phyloP scores from a whole-genome alignment of 2,329 filamentous ascomycete species.

The Aspergillus sp. region DNA sequence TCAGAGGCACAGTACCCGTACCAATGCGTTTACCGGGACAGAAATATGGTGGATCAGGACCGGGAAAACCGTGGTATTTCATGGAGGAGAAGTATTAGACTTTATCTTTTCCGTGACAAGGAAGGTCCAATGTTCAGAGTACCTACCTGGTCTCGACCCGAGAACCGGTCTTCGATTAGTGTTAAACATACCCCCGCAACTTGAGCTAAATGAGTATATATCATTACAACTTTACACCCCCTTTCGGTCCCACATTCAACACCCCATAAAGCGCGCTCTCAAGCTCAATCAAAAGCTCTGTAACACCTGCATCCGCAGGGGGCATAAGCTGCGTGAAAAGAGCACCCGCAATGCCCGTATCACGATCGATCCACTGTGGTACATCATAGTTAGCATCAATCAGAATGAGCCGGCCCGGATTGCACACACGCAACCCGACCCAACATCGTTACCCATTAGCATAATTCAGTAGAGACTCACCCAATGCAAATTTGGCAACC shows the following conservation, averaged over 20 bases:
- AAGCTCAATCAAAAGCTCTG: not conserved
- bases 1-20: constrained; percentile 43
- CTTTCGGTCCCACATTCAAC: not conserved
- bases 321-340: constrained; percentile 1
- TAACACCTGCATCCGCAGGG: not conserved
- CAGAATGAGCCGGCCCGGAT: not conserved
- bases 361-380: not conserved
- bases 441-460: too few relatives aligned
- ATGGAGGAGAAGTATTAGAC: constrained; percentile 4
- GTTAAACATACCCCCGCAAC: too few relatives aligned
- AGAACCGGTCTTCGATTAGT: too few relatives aligned
- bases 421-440: not conserved
- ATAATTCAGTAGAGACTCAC: not conserved
- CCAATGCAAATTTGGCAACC: not conserved
- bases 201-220: too few relatives aligned
- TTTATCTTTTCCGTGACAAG: too few relatives aligned
- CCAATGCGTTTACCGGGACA: constrained; percentile 44
- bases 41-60: constrained; percentile 16
- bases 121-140: too few relatives aligned
- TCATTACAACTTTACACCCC: too few relatives aligned
- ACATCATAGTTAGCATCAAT: not conserved
- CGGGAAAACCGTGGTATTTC: constrained; percentile 26
- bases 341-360: not conserved
- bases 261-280: not conserved
- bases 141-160: too few relatives aligned